A percentile compares a stretch with the other conserved stretches of the same genome.
phyloP scores from a whole-genome alignment of 73 alveolate genomes.

The Loxodes magnus region DNA sequence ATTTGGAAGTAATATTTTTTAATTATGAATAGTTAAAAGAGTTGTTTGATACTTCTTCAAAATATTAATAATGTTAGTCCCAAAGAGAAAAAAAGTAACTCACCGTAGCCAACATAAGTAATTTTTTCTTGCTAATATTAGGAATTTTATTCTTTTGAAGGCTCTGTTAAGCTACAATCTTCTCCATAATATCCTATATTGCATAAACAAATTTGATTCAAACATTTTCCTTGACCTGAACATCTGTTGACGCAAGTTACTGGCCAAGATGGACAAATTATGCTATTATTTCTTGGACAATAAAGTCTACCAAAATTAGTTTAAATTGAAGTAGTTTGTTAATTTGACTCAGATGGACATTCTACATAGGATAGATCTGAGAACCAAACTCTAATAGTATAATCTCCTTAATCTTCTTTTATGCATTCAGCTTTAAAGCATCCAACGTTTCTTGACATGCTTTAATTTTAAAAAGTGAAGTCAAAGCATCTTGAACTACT shows the following conservation, averaged over 20 bases:
- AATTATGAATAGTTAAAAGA: no score
- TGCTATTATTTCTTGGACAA: slow-evolving; percentile 2
- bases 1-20: no score
- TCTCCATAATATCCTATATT: slow-evolving; percentile 7
- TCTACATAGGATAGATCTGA: background rate
- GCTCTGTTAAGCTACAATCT: no score
- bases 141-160: no score
- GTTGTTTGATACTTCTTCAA: no score
- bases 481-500: no score
- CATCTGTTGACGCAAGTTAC: slow-evolving; percentile 6
- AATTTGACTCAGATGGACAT: background rate
- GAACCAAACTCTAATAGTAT: background rate
- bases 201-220: slow-evolving; percentile 1
- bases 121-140: no score
- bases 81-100: no score
- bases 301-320: background rate
- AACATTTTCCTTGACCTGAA: slow-evolving; percentile 4
- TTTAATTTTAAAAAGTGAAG: no score
- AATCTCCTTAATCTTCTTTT: background rate
- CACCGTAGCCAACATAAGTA: no score
- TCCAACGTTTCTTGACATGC: background rate
- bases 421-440: background rate
- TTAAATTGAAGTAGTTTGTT: background rate
- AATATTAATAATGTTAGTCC: no score
- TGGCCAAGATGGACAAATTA: slow-evolving; percentile 3